Evolutionary conservation across 192 early-diverging fungal genomes (phyloP), one percentile per base, ranked within the genome.

Genomic region (Coemansia erecta): DNA sequence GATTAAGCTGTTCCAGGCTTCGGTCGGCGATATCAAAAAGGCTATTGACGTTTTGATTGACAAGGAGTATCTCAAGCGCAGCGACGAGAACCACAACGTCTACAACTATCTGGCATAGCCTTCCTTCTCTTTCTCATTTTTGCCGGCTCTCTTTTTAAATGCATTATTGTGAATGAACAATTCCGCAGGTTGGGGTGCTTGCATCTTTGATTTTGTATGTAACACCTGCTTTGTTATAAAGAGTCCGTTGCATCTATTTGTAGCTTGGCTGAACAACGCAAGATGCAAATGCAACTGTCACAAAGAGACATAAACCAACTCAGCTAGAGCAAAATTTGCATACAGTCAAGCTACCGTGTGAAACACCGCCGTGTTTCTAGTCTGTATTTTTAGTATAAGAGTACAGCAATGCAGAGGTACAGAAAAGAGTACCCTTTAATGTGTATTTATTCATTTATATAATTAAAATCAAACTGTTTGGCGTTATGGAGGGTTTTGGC

Each of bases 31-130:
- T 53, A 98, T 99, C 77, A 99, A 99, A 70, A 93, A 97, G 83
- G 90, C 89, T 46, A 99, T 99, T 65, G 95, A 98, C 64, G 85
- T 89, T 26, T 77, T 98, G 41, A 72, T 99, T 56, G 94, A 97
- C 61, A 91, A 88, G 66, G 92, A 92, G 77, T 98, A 91, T 56
- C 82, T 98, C 58, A 93, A 95, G 80, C 86, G 95, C 51, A 87
- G 85, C 40, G 90, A 93, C 26, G 86, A 82, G 41, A 83, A 86
- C 48, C 87, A 86, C 60, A 90, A 95, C 65, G 85, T 87, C 73
- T 96, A 89, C 74, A 88, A 84, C 40, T 97, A 94, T 64, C 82
- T 91, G 13, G 89, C 91, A 17, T 90, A 82, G 80, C 4, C 7
- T n/a, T n/a, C n/a, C 19, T 18, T 45, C 3, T 45, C 9, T 45